A percentile compares a stretch with the other conserved stretches of the same genome.
Conservation (phyloP, 1,284 basidiomycete species). For the Microstroma glucosiphilum region DNA sequence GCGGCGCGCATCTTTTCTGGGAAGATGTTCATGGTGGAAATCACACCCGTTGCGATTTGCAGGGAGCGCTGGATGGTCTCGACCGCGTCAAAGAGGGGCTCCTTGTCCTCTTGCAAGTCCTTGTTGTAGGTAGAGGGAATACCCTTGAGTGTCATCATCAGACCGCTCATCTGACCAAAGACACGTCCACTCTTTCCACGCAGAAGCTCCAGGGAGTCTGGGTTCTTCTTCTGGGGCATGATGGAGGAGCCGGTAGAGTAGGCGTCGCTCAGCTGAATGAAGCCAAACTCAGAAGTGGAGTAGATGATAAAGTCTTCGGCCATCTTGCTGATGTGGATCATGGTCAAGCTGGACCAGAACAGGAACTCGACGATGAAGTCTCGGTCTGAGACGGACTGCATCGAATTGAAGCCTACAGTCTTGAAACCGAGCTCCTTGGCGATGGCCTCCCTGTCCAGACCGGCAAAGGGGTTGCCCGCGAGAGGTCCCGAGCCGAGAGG, state of each 20-base stretch:
- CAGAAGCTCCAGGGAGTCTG: slow-evolving; percentile 88
- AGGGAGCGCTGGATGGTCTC: slow-evolving; percentile 85
- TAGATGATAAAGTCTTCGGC: slow-evolving; percentile 96
- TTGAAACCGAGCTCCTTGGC: slow-evolving; percentile 48
- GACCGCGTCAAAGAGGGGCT: slow-evolving; percentile 88
- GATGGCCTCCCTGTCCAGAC: slow-evolving; percentile 44
- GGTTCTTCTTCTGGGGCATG: slow-evolving; percentile 99
- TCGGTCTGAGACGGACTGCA: slow-evolving; percentile 77
- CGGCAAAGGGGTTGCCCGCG: slow-evolving; percentile 83
- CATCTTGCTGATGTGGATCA: slow-evolving; percentile 87
- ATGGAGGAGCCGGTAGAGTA: slow-evolving; percentile 98
- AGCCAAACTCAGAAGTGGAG: slow-evolving; percentile 93
- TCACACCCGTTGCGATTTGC: slow-evolving; percentile 86
- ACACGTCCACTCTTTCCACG: slow-evolving; percentile 90
- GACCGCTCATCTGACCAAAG: slow-evolving; percentile 95
- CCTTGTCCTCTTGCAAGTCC: slow-evolving; percentile 97
- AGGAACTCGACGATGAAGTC: slow-evolving; percentile 96
- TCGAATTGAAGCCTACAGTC: slow-evolving; percentile 47
- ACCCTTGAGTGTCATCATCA: slow-evolving; percentile 95
- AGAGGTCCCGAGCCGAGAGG: slow-evolving; percentile 90
- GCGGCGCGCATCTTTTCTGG: slow-evolving; percentile 81
- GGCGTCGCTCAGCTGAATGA: slow-evolving; percentile 86
- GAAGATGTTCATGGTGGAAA: slow-evolving; percentile 83
- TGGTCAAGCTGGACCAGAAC: slow-evolving; percentile 88
- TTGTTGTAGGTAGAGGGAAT: slow-evolving; percentile 98